Base-by-base conservation (phyloP, 2,329 filamentous ascomycete genomes). In the Aspergillus fructus region DNA sequence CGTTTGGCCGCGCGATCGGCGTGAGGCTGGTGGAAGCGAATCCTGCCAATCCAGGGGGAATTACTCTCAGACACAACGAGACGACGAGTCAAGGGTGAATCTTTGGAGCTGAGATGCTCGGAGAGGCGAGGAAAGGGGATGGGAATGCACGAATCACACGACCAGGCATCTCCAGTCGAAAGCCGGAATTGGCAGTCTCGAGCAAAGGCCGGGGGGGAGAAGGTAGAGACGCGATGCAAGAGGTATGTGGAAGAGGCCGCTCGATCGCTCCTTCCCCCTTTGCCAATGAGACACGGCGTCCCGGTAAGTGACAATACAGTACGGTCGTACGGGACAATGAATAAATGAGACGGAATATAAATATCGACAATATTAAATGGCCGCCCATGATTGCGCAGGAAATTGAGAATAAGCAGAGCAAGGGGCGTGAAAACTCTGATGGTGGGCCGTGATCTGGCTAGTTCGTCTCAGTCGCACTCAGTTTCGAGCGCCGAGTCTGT, bases 351-450 rank as follows among this genome's bases (percentile, higher is more conserved):
- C 30, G 41, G 17, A 60, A 40, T 43, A 51, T 42, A 46, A 45
- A 54, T 49, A 37, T 37, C 4, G 41, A 17, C 43, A 46, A 46
- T 46, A 46, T 27, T 45, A 42, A 54, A 50, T n/a, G n/a, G 15
- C 46, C 17, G 37, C n/a, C 40, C 17, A 42, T 52, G 49, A 52
- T 52, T 52, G 49, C 49, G 30, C 17, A 46, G 21, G 52, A 53
- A 34, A 49, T 30, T 30, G 27, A 30, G 27, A 56, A 40, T 53
- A 59, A 39, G 33, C 30, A 48, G 49, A 55, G 58, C 55, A 62
- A 64, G 62, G 62, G 60, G 41, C 33, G 56, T 61, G 62, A 64
- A 64, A 64, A 64, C 55, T 64, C 62, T 64, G 62, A 17, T 52
- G 55, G 61, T 61, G 60, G 60, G 56, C 53, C 58, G 8, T 30